Percentiles rank a stretch among this genome's conserved stretches.
Evolutionary conservation across 225 moss, liverwort and hornwort species (phyloP).

Genomic region (Sphagnum tenellum): DNA sequence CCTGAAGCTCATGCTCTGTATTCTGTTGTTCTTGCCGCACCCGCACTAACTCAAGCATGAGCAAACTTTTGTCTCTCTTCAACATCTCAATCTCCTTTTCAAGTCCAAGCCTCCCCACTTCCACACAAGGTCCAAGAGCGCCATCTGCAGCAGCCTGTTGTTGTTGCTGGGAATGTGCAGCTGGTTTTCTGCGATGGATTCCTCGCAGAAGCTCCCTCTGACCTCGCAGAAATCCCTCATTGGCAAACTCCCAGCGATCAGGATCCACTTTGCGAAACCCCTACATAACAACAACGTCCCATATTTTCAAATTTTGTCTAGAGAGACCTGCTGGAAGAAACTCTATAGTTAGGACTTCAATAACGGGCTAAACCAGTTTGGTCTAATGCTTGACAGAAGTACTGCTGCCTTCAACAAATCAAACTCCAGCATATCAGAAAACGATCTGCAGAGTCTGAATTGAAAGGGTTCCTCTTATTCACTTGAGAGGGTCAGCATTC

Average conservation of each 20-base stretch:
- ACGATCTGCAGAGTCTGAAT: no score
- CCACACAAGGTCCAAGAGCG: conserved; percentile 60
- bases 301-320: no score
- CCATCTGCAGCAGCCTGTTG: conserved; percentile 26
- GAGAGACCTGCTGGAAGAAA: no score
- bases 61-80: conserved; percentile 79
- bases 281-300: conserved; percentile 19
- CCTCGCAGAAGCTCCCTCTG: conserved; percentile 57
- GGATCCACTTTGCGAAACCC: conserved; percentile 98
- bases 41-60: conserved; percentile 87
- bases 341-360: no score
- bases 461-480: no score
- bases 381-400: no score
- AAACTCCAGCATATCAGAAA: no score
- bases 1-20: conserved; percentile 72
- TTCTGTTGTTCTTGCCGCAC: conserved; percentile 78
- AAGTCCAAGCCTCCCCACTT: conserved; percentile 85
- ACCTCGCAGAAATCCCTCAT: conserved; percentile 86
- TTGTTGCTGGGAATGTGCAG: conserved; percentile 62
- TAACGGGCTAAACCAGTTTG: no score
- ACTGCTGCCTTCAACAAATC: no score
- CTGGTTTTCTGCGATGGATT: conserved; percentile 88
- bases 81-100: conserved; percentile 86
- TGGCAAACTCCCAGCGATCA: conserved; percentile 98
- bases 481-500: no score